These are phyloP conservation scores for Cryomyces minteri DNA, from an alignment of 495 filamentous ascomycete genomes.

Conservation along the genomic window DNA sequence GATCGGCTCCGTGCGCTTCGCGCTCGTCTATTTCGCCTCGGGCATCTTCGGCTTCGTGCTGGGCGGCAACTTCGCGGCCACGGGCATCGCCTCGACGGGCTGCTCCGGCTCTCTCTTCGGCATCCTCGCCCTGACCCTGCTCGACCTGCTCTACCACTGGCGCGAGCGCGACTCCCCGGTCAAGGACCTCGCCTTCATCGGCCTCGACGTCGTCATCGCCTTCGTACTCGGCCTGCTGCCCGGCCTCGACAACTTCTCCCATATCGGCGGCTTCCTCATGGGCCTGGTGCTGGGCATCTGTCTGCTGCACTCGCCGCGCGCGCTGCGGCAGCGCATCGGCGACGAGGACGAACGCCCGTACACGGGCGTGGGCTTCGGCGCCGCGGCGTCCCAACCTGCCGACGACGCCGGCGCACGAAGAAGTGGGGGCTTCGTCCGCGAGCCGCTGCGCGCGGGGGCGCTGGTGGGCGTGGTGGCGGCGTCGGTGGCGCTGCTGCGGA, in stretches of 20 bases:
- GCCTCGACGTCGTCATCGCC: slow-evolving; percentile 68
- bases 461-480: slow-evolving; percentile 58
- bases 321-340: slow-evolving; percentile 58
- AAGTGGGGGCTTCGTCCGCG: slow-evolving; percentile 39
- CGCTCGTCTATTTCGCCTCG: slow-evolving; percentile 69
- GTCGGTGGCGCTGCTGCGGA: slow-evolving; percentile 68
- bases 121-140: slow-evolving; percentile 66
- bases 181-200: slow-evolving; percentile 67
- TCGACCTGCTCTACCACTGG: slow-evolving; percentile 92
- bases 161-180: slow-evolving; percentile 49
- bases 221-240: slow-evolving; percentile 87
- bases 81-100: slow-evolving; percentile 63
- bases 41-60: slow-evolving; percentile 96
- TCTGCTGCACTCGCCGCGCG: slow-evolving; percentile 70
- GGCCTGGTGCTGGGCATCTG: slow-evolving; percentile 74
- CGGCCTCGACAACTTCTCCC: slow-evolving; percentile 89
- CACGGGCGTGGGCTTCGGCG: neutral
- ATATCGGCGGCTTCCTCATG: slow-evolving; percentile 93
- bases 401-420: slow-evolving; percentile 5
- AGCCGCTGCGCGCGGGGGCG: slow-evolving; percentile 56
- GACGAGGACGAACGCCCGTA: slow-evolving; percentile 41
- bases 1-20: slow-evolving; percentile 73
- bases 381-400: neutral
- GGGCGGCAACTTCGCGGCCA: slow-evolving; percentile 78
- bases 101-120: slow-evolving; percentile 85